Conservation (phyloP, 2,329 filamentous ascomycete species). For the Botrytis deweyae region DNA sequence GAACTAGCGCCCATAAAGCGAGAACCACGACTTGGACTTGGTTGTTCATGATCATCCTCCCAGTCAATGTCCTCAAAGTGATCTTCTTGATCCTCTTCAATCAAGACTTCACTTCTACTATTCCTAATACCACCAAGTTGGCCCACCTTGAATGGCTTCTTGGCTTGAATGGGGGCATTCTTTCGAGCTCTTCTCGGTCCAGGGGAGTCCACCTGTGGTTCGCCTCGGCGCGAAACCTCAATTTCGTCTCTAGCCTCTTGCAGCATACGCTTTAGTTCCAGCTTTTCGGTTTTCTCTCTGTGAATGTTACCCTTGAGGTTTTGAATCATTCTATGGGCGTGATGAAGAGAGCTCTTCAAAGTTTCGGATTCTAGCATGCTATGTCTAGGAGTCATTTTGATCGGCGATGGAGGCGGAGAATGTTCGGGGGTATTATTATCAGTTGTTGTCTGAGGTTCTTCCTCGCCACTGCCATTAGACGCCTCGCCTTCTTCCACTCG, state of each 20-base stretch:
- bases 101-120: conserved; percentile 72
- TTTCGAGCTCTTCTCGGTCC: conserved; percentile 63
- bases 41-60: conserved; percentile 70
- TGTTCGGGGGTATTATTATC: conserved; percentile 80
- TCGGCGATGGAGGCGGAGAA: conserved; percentile 84
- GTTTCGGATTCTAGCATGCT: conserved; percentile 94
- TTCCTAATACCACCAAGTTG: conserved; percentile 73
- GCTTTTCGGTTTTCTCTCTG: conserved; percentile 96
- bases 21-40: conserved; percentile 56
- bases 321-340: conserved; percentile 95
- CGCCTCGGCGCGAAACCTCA: conserved; percentile 59
- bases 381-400: conserved; percentile 89
- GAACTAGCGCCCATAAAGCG: conserved; percentile 31
- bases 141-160: conserved; percentile 73
- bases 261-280: conserved; percentile 90
- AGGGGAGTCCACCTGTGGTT: conserved; percentile 43
- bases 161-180: conserved; percentile 65
- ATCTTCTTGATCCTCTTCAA: conserved; percentile 12
- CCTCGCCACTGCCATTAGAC: conserved; percentile 57
- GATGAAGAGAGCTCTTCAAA: conserved; percentile 86
- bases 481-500: conserved; percentile 64
- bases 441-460: conserved; percentile 62
- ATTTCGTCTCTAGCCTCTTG: conserved; percentile 94
- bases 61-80: conserved; percentile 75
- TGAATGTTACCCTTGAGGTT: conserved; percentile 93